Evolutionary conservation across 306 rosid species (phyloP).

Genomic region (Malus fusca): DNA sequence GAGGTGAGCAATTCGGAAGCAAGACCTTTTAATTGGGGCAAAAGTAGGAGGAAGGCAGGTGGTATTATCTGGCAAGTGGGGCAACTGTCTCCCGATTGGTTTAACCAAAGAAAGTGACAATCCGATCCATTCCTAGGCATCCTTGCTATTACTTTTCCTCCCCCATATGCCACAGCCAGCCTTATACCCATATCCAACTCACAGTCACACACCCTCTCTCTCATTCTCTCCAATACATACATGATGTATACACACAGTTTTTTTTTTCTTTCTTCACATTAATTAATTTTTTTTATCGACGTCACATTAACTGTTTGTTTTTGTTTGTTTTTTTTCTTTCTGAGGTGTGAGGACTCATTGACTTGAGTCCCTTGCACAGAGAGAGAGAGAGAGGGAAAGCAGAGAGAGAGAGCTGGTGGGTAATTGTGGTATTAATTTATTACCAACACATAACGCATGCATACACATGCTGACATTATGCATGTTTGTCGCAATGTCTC

Average conservation of each 20-base stretch:
- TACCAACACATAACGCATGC: background rate
- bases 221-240: too few relatives aligned
- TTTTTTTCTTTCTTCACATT: too few relatives aligned
- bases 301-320: too few relatives aligned
- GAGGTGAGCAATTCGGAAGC: background rate
- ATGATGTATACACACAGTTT: too few relatives aligned
- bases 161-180: background rate
- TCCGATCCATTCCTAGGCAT: background rate
- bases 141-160: background rate
- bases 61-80: slow-evolving; percentile 23
- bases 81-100: slow-evolving; percentile 35
- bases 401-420: too few relatives aligned
- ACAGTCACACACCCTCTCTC: background rate
- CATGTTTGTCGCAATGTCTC: background rate
- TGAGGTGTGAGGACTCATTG: too few relatives aligned
- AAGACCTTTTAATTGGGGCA: background rate
- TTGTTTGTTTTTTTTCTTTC: too few relatives aligned
- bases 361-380: too few relatives aligned
- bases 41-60: background rate
- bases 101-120: slow-evolving; percentile 22
- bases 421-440: too few relatives aligned
- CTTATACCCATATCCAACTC: background rate
- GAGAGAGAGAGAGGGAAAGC: too few relatives aligned
- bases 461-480: background rate
- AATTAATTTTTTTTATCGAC: too few relatives aligned